Evolutionary conservation across 2,329 filamentous ascomycete species (phyloP).

Genomic region (Hypomyces perniciosus): DNA sequence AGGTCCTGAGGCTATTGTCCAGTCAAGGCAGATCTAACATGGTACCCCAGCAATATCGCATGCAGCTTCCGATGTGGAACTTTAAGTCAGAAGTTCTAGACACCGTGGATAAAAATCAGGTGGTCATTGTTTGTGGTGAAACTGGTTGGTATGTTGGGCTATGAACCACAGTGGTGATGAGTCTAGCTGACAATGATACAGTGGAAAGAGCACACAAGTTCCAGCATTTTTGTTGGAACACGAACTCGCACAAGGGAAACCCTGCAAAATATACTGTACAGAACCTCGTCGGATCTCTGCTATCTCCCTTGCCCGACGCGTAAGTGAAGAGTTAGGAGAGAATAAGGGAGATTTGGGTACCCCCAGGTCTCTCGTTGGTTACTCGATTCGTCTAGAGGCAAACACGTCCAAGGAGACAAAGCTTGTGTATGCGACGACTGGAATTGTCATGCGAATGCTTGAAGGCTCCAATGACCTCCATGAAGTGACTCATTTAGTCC

Average conservation of each 20-base stretch:
- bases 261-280: conserved; percentile 91
- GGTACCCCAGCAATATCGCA: conserved; percentile 49
- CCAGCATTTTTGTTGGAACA: conserved; percentile 89
- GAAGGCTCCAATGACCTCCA: conserved; percentile 80
- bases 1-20: conserved; percentile 20
- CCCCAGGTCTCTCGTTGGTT: conserved; percentile 77
- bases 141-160: conserved; percentile 63
- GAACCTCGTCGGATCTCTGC: conserved; percentile 94
- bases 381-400: conserved; percentile 87
- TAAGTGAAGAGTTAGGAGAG: conserved; percentile 93
- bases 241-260: conserved; percentile 70
- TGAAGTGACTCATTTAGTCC: conserved; percentile 86
- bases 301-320: conserved; percentile 84
- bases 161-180: background rate
- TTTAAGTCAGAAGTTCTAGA: conserved; percentile 74
- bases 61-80: conserved; percentile 82
- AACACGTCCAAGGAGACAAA: conserved; percentile 77
- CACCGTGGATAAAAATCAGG: conserved; percentile 71
- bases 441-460: conserved; percentile 97
- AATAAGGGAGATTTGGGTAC: conserved; percentile 76
- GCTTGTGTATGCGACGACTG: conserved; percentile 80
- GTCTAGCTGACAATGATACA: conserved; percentile 23
- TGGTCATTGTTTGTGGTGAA: conserved; percentile 92
- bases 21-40: background rate
- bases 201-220: conserved; percentile 96